These are phyloP conservation scores for Xanthoconium purpureum DNA, from an alignment of 768 basidiomycete species.

Conservation along the genomic window DNA sequence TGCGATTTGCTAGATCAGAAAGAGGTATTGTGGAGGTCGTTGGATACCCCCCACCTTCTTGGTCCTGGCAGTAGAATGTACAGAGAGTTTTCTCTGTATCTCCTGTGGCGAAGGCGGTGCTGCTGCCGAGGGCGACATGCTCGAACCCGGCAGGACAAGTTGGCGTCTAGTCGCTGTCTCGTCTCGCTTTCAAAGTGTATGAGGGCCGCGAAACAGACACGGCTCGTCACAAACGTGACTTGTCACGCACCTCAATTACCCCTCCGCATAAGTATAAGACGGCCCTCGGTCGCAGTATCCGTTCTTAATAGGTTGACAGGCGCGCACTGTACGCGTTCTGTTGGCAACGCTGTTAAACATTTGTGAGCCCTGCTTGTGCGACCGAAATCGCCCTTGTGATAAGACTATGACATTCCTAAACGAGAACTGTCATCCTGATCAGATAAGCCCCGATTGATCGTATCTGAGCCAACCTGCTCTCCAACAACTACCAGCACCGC, in stretches of 20 bases:
- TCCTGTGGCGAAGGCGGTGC: constrained; percentile 83
- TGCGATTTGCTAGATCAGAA: constrained; percentile 20
- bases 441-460: constrained; percentile 15
- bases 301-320: neutral
- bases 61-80: constrained; percentile 59
- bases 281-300: constrained; percentile 8
- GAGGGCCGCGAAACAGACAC: constrained; percentile 15
- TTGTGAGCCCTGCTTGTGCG: neutral
- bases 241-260: constrained; percentile 12
- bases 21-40: neutral
- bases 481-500: constrained; percentile 1
- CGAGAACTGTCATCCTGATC: constrained; percentile 8
- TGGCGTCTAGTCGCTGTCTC: constrained; percentile 12
- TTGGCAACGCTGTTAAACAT: neutral
- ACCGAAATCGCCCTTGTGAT: constrained; percentile 7
- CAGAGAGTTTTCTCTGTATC: constrained; percentile 80
- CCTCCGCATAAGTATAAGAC: constrained; percentile 1
- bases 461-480: neutral
- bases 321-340: neutral
- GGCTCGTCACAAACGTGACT: constrained; percentile 22
- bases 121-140: constrained; percentile 29
- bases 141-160: constrained; percentile 6
- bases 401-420: constrained; percentile 15
- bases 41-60: constrained; percentile 39
- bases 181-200: constrained; percentile 4